phyloP scores from a whole-genome alignment of 768 basidiomycete genomes.

The Hericium rajendrae region DNA sequence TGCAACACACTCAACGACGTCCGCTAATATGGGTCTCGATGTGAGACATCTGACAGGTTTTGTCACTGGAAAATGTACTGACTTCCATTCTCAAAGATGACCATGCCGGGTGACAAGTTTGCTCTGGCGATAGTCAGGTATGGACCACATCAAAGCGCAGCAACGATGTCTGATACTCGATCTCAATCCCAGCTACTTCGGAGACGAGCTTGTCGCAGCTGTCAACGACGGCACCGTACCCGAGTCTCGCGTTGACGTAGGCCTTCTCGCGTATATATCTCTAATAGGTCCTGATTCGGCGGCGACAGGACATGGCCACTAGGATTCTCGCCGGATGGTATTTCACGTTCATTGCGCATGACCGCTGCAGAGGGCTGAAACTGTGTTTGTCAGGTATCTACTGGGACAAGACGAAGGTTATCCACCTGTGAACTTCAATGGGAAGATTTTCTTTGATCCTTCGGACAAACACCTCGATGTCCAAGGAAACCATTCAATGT shows the following conservation, averaged over 20 bases:
- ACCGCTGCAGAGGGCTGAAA: slow-evolving; percentile 13
- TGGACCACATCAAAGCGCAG: too few species aligned
- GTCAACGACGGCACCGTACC: slow-evolving; percentile 5
- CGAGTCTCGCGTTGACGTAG: slow-evolving; percentile 10
- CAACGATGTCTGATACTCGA: background rate
- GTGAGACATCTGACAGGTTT: background rate
- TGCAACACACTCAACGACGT: slow-evolving; percentile 6
- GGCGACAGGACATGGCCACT: slow-evolving; percentile 48
- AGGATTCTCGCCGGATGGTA: slow-evolving; percentile 59
- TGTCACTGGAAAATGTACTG: background rate
- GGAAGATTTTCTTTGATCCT: slow-evolving; percentile 16
- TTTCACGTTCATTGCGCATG: background rate
- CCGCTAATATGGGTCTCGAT: slow-evolving; percentile 6
- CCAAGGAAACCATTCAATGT: slow-evolving; percentile 23
- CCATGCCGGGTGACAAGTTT: slow-evolving; percentile 9
- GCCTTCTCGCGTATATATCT: background rate
- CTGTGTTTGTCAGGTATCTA: slow-evolving; percentile 26
- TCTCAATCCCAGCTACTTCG: slow-evolving; percentile 5
- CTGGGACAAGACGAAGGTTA: slow-evolving; percentile 47
- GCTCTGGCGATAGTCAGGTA: background rate
- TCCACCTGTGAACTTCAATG: slow-evolving; percentile 49
- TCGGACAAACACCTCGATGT: slow-evolving; percentile 29
- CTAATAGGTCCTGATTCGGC: background rate
- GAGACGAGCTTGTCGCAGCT: slow-evolving; percentile 4
- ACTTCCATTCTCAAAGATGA: slow-evolving; percentile 3